These are phyloP conservation scores for Aspergillus clavatus DNA, from an alignment of 2,329 filamentous ascomycete species.

Conservation along the genomic window DNA sequence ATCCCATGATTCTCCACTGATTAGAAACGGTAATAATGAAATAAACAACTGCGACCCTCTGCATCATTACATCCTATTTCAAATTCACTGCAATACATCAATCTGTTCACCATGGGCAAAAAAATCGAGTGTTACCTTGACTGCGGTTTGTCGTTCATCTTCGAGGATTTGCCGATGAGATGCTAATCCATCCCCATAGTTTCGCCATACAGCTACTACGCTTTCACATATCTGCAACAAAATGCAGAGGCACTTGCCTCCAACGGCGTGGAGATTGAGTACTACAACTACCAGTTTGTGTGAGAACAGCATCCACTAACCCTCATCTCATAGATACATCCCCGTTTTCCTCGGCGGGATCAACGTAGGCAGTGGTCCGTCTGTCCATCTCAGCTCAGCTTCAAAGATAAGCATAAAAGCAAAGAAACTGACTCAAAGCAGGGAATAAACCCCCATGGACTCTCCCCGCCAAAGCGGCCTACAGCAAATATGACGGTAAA, in stretches of 20 bases:
- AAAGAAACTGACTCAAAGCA: no score
- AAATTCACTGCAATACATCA: not conserved
- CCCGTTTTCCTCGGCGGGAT: conserved; percentile 69
- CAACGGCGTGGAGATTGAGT: conserved; percentile 64
- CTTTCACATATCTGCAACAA: conserved; percentile 54
- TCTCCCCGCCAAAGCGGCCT: conserved; percentile 61
- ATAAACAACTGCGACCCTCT: no score
- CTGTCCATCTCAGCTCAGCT: not conserved
- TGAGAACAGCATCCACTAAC: not conserved
- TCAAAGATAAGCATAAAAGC: not conserved
- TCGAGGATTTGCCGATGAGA: conserved; percentile 1
- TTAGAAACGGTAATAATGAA: no score
- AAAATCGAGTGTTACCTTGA: conserved; percentile 65
- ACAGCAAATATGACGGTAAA: conserved; percentile 48
- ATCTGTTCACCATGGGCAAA: conserved; percentile 51
- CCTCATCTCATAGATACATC: conserved; percentile 52
- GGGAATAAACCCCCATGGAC: conserved; percentile 74
- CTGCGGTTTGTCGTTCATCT: conserved; percentile 49
- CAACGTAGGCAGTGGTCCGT: conserved; percentile 54
- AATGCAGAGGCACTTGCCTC: conserved; percentile 53
- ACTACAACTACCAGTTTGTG: conserved; percentile 25
- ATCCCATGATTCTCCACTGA: no score
- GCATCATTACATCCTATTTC: not conserved
- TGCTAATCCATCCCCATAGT: conserved; percentile 41
- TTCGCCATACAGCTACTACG: conserved; percentile 55